Conservation (phyloP, 2,329 filamentous ascomycete species). For the Colletotrichum karsti region DNA sequence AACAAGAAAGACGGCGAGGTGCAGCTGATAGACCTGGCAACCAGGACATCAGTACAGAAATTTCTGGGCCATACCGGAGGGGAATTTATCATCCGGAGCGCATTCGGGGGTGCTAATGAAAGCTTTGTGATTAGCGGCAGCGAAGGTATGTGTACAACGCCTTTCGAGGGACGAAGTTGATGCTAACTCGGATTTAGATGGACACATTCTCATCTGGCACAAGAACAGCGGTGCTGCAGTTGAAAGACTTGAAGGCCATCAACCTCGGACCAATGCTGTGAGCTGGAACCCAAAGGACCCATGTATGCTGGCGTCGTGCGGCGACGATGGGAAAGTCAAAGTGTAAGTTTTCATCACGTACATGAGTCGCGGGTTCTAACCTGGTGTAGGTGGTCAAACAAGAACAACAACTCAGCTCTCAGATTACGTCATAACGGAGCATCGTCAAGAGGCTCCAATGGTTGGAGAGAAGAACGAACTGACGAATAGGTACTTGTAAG, state of each 20-base stretch:
- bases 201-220: slow-evolving; percentile 87
- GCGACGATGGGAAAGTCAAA: slow-evolving; percentile 85
- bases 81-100: slow-evolving; percentile 80
- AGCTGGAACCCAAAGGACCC: slow-evolving; percentile 88
- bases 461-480: slow-evolving; percentile 13
- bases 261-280: slow-evolving; percentile 83
- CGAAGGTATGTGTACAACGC: slow-evolving; percentile 70
- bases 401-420: slow-evolving; percentile 31
- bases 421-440: slow-evolving; percentile 24
- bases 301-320: slow-evolving; percentile 87
- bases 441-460: slow-evolving; percentile 19
- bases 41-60: slow-evolving; percentile 74
- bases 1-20: slow-evolving; percentile 83
- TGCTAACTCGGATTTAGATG: slow-evolving; percentile 51
- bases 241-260: slow-evolving; percentile 79
- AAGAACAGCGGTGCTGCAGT: slow-evolving; percentile 81
- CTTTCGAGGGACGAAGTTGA: background rate
- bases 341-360: slow-evolving; percentile 69
- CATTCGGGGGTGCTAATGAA: slow-evolving; percentile 89
- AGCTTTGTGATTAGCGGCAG: slow-evolving; percentile 93
- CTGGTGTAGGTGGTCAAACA: slow-evolving; percentile 35
- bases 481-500: background rate
- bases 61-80: slow-evolving; percentile 81
- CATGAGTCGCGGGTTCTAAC: background rate
- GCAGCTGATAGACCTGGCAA: slow-evolving; percentile 80